Evolutionary conservation across 225 moss, liverwort and hornwort genomes (phyloP).

Genomic region (Marchantia polymorpha): DNA sequence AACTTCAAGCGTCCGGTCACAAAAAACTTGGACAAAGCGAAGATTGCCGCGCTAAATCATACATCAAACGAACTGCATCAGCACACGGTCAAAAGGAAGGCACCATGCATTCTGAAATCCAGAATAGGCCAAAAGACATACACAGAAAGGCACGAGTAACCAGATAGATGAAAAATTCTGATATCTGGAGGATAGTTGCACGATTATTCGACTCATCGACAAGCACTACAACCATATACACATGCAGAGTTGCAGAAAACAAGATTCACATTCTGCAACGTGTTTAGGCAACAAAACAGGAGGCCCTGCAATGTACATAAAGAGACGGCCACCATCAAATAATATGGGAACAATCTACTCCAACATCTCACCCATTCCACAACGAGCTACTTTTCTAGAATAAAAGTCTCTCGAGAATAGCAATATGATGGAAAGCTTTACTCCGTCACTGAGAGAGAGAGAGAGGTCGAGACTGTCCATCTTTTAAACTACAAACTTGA

Average conservation of each 20-base stretch:
- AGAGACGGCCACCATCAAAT: constrained; percentile 12
- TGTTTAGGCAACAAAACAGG: neutral
- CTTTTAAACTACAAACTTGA: constrained; percentile 16
- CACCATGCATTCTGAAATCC: too few relatives aligned
- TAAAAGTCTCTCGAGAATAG: constrained; percentile 28
- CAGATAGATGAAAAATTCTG: too few relatives aligned
- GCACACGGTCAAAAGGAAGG: too few relatives aligned
- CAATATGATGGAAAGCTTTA: constrained; percentile 25
- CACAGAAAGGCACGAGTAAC: too few relatives aligned
- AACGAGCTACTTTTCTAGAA: constrained; percentile 22
- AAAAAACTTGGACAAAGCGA: too few relatives aligned
- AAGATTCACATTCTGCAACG: neutral
- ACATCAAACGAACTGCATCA: too few relatives aligned
- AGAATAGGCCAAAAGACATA: too few relatives aligned
- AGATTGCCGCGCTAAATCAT: too few relatives aligned
- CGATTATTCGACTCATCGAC: neutral
- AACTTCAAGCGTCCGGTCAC: too few relatives aligned
- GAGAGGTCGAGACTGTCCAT: constrained; percentile 14
- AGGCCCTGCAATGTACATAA: constrained; percentile 16
- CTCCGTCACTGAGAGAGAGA: constrained; percentile 14
- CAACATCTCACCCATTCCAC: constrained; percentile 18
- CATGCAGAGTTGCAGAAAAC: neutral
- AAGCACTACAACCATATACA: neutral
- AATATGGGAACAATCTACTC: constrained; percentile 8
- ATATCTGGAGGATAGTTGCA: neutral